phyloP scores from a whole-genome alignment of 2,329 filamentous ascomycete species.

The Trichoderma semiorbis region DNA sequence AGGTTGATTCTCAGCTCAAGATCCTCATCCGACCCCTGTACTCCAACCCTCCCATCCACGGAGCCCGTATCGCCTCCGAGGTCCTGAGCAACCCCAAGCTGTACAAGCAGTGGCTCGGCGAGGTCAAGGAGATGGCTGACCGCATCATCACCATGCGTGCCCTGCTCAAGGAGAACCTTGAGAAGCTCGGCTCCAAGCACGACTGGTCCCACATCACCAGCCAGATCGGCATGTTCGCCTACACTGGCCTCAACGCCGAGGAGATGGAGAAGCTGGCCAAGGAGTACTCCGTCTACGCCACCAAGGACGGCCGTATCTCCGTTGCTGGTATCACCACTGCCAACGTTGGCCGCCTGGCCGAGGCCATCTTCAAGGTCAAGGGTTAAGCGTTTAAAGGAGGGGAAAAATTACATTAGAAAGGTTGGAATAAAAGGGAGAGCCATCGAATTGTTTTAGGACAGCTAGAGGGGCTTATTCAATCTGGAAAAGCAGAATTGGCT shows the following conservation, averaged over 20 bases:
- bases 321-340: conserved; percentile 78
- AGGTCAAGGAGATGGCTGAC: conserved; percentile 98
- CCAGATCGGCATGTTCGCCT: conserved; percentile 99
- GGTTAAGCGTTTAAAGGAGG: conserved; percentile 42
- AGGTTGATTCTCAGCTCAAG: conserved; percentile 96
- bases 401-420: neutral
- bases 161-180: conserved; percentile 89
- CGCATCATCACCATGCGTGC: conserved; percentile 98
- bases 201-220: conserved; percentile 99
- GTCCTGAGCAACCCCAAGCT: conserved; percentile 83
- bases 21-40: conserved; percentile 95
- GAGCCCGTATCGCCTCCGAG: conserved; percentile 86
- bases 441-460: neutral
- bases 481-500: neutral
- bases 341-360: conserved; percentile 76
- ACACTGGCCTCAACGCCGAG: conserved; percentile 85
- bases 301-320: conserved; percentile 84
- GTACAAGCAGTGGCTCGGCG: conserved; percentile 90
- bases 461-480: neutral
- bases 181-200: conserved; percentile 91
- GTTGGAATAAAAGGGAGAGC: neutral
- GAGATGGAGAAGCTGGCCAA: conserved; percentile 90
- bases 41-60: conserved; percentile 97
- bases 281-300: conserved; percentile 97
- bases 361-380: conserved; percentile 82